These are phyloP conservation scores for Pyrrhoderma lamaoense DNA, from an alignment of 1,284 basidiomycete genomes.

Conservation along the genomic window DNA sequence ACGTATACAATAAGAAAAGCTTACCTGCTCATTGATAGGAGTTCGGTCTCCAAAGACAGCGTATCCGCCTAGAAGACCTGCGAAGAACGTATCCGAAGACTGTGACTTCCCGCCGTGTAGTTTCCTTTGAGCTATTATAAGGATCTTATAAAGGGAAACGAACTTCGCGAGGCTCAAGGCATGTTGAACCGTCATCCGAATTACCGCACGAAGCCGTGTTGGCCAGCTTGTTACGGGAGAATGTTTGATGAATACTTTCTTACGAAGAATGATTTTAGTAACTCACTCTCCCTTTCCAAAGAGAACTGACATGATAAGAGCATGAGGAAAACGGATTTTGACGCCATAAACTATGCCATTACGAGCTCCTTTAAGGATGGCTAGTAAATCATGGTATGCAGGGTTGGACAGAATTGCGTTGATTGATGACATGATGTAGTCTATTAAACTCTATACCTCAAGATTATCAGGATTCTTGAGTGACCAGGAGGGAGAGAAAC, in stretches of 20 bases:
- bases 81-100: conserved; percentile 82
- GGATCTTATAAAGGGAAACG: conserved; percentile 87
- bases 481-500: not conserved
- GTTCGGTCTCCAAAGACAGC: conserved; percentile 90
- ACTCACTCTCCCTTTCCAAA: conserved; percentile 86
- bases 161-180: conserved; percentile 89
- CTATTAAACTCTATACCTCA: too few relatives aligned
- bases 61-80: conserved; percentile 90
- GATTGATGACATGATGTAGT: conserved; percentile 28
- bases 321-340: conserved; percentile 98
- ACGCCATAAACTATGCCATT: conserved; percentile 91
- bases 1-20: conserved; percentile 23
- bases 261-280: not conserved
- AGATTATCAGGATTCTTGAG: too few relatives aligned
- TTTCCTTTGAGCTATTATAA: conserved; percentile 76
- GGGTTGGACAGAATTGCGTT: conserved; percentile 55
- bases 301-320: conserved; percentile 94
- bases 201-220: conserved; percentile 61
- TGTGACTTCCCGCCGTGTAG: conserved; percentile 78
- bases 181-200: conserved; percentile 85
- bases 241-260: too few relatives aligned
- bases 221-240: too few relatives aligned
- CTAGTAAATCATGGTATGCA: conserved; percentile 82
- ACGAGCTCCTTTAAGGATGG: conserved; percentile 89
- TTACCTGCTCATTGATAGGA: conserved; percentile 96